A percentile compares a stretch with the other conserved stretches of the same genome.
phyloP scores from a whole-genome alignment of 2,329 filamentous ascomycete species.

The Trichophyton equinum region DNA sequence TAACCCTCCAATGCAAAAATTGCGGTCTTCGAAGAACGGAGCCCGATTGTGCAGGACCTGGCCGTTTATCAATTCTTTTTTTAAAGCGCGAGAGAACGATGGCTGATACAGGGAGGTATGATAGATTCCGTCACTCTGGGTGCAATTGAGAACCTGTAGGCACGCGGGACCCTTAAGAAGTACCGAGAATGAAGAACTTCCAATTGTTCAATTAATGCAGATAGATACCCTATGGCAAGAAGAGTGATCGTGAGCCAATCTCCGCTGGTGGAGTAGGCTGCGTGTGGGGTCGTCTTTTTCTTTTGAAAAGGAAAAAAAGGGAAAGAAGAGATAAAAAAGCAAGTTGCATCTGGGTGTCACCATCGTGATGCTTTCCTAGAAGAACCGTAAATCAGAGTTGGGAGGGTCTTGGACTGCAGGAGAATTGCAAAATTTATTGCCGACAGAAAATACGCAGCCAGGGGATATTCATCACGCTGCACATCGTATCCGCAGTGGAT shows the following conservation, averaged over 20 bases:
- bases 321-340: not conserved
- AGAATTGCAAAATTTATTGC: constrained; percentile 4
- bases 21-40: not conserved
- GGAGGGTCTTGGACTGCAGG: constrained; percentile 4
- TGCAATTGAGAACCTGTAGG: too few relatives aligned
- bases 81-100: not conserved
- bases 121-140: not conserved
- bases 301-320: not conserved
- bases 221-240: not conserved
- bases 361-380: constrained; percentile 5
- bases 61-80: not conserved
- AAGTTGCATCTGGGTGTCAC: constrained; percentile 4
- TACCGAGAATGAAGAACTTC: constrained; percentile 1
- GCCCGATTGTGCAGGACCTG: not conserved
- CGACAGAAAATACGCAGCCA: constrained; percentile 3
- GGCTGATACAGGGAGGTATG: not conserved
- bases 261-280: constrained; percentile 2
- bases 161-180: not conserved
- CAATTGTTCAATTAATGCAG: not conserved
- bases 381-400: constrained; percentile 8
- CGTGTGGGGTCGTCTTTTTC: constrained; percentile 2
- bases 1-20: constrained; percentile 1
- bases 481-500: constrained; percentile 11
- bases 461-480: constrained; percentile 6
- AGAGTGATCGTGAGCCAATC: constrained; percentile 5